Conservation (phyloP, 1,284 basidiomycete species). For the Cutaneotrichosporon cyanovorans region DNA sequence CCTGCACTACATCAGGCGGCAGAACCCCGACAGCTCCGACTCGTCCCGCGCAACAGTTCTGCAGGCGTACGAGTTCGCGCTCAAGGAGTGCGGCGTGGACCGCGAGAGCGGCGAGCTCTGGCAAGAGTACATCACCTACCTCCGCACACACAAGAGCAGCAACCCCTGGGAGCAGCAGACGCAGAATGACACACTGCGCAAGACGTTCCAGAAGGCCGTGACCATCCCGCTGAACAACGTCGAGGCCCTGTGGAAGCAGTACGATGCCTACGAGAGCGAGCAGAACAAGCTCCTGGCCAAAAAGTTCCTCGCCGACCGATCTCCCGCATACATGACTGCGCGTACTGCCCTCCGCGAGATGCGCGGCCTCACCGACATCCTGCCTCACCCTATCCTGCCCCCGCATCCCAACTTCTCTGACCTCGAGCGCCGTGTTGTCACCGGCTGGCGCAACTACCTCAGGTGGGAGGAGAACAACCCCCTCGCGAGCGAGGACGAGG, state of each 20-base stretch:
- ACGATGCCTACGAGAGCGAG: constrained; percentile 84
- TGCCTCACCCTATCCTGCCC: constrained; percentile 62
- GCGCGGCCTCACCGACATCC: constrained; percentile 55
- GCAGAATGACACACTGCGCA: constrained; percentile 86
- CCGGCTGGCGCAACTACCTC: constrained; percentile 83
- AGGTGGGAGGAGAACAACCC: constrained; percentile 97
- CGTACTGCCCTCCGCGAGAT: constrained; percentile 79
- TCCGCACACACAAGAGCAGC: constrained; percentile 66
- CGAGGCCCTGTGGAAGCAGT: constrained; percentile 88
- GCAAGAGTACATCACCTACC: constrained; percentile 67
- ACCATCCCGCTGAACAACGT: constrained; percentile 90
- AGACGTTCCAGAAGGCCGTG: constrained; percentile 86
- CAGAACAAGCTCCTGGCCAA: constrained; percentile 93
- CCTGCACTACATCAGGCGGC: constrained; percentile 46
- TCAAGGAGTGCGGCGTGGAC: constrained; percentile 77
- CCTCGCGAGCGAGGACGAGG: constrained; percentile 71
- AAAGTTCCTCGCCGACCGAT: constrained; percentile 81
- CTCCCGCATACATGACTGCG: constrained; percentile 86
- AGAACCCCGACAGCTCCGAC: constrained; percentile 46
- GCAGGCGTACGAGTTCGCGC: constrained; percentile 88
- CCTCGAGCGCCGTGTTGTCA: constrained; percentile 64
- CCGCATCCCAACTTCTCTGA: constrained; percentile 64
- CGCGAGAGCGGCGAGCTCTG: constrained; percentile 53
- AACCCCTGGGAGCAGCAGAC: constrained; percentile 93
- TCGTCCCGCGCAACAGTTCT: constrained; percentile 65